Conservation (phyloP, 257 asterid genomes). For the Lantana camara region DNA sequence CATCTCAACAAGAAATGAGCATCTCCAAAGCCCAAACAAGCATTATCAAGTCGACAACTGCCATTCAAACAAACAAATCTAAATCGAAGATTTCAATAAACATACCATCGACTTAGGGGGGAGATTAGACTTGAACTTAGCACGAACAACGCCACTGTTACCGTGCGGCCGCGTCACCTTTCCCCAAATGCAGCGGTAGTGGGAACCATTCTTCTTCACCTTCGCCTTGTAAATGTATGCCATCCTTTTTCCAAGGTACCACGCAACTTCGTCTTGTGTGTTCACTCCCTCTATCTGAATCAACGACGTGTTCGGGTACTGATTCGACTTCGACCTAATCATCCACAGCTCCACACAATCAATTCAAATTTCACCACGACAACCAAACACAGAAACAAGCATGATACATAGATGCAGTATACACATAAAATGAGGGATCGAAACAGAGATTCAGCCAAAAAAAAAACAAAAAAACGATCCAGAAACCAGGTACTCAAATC, state of each 20-base stretch:
- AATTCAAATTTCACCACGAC: not conserved
- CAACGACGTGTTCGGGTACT: slow-evolving; percentile 69
- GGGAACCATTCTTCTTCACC: slow-evolving; percentile 59
- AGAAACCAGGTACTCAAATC: no score
- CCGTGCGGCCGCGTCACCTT: slow-evolving; percentile 69
- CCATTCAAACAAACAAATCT: no score
- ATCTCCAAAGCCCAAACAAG: no score
- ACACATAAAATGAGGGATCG: no score
- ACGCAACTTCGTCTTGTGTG: slow-evolving; percentile 69
- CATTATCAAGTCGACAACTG: no score
- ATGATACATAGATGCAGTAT: not conserved
- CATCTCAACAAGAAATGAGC: no score
- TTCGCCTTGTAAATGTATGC: slow-evolving; percentile 75
- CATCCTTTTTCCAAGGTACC: slow-evolving; percentile 69
- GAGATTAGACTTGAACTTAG: slow-evolving; percentile 70
- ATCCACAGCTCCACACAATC: slow-evolving; percentile 6
- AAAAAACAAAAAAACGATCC: no score
- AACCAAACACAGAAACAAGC: not conserved
- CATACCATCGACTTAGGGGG: slow-evolving; percentile 16
- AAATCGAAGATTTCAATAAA: not conserved
- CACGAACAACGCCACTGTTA: slow-evolving; percentile 72
- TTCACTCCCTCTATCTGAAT: slow-evolving; percentile 75
- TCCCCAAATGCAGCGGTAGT: slow-evolving; percentile 75
- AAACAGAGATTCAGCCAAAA: no score
- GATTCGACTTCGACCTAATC: slow-evolving; percentile 66